Conservation (phyloP, 2,329 filamentous ascomycete species). For the Fusarium brevicatenulatum region DNA sequence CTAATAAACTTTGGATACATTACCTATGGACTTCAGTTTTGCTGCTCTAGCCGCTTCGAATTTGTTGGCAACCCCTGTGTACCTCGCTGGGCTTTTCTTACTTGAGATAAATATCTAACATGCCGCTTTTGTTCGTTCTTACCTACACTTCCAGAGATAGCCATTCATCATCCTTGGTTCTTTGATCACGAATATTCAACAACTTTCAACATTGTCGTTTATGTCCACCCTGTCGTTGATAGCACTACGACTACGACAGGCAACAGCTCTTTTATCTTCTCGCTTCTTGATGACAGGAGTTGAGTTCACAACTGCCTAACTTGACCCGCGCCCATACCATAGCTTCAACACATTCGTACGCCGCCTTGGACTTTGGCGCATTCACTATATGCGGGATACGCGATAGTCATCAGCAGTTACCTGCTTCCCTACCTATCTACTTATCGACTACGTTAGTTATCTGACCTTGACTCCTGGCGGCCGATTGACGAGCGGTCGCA, state of each 20-base stretch:
- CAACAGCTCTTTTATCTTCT: slow-evolving; percentile 32
- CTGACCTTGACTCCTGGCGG: slow-evolving; percentile 14
- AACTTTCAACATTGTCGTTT: slow-evolving; percentile 6
- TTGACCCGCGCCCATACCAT: not conserved
- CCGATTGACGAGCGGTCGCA: slow-evolving; percentile 26
- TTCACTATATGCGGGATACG: slow-evolving; percentile 4
- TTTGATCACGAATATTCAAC: not conserved
- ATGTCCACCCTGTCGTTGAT: slow-evolving; percentile 10
- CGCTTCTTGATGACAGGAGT: not conserved
- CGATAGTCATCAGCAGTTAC: slow-evolving; percentile 5
- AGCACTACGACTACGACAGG: slow-evolving; percentile 27
- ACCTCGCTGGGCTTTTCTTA: not conserved
- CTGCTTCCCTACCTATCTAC: not conserved
- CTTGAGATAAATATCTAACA: not conserved
- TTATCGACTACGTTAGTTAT: not conserved
- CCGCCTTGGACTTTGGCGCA: not conserved
- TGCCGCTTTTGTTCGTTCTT: not conserved
- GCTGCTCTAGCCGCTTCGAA: not conserved
- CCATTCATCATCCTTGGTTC: slow-evolving; percentile 7
- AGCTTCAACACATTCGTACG: not conserved
- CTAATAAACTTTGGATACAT: not conserved
- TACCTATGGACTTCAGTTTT: not conserved
- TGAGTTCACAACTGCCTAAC: slow-evolving; percentile 12
- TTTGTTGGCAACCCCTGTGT: not conserved
- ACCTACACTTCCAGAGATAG: not conserved